Evolutionary conservation across 495 filamentous ascomycete species (phyloP), one percentile per base, ranked within the genome.

Genomic region (Lophiotrema nucula): DNA sequence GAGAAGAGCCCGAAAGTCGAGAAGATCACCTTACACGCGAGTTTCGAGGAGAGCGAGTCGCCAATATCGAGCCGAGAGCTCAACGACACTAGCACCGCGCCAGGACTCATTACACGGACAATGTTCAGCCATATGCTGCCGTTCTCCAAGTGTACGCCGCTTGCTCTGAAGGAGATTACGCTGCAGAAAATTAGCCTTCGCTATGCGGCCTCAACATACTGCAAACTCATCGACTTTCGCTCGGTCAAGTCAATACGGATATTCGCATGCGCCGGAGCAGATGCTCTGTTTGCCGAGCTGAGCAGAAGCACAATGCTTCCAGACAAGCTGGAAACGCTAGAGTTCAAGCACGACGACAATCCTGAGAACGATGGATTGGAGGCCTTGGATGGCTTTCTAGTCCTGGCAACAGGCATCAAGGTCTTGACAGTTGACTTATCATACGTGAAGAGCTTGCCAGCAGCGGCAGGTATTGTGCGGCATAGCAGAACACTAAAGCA

Each of bases 321-420:
- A 4, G 65, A 62, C 31, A 62, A 71, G 48, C 61, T 74, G 11
- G 66, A 66, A 33, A 53, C 38, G 0, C 47, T 74, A 5, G 66
- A 69, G 21, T 66, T 73, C 26, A 67, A 72, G 53, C 69, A 72
- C 58, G 64, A 69, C 22, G 72, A 74, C 43, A 73, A 74, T 47
- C 15, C 41, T 2, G 72, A 74, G 50, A 65, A 71, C 38, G 71
- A 74, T 41, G 69, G 60, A 0, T 45, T 74, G 47, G 59, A 54
- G 18, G 71, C 71, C 18, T 48, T 74, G 25, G 71, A 74, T 38
- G 71, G 69, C 18, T 71, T 74, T 50, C 44, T 74, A n/a, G 67
- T 62, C 31, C 56, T 73, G 16, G 68, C 73, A 6, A 59, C 69
- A 31, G 72, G 72, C n/a, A 58, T 74, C 45, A 56, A 60, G 42